A percentile compares a stretch with the other conserved stretches of the same genome.
phyloP scores from a whole-genome alignment of 768 basidiomycete species.

The Trametes coccinea region DNA sequence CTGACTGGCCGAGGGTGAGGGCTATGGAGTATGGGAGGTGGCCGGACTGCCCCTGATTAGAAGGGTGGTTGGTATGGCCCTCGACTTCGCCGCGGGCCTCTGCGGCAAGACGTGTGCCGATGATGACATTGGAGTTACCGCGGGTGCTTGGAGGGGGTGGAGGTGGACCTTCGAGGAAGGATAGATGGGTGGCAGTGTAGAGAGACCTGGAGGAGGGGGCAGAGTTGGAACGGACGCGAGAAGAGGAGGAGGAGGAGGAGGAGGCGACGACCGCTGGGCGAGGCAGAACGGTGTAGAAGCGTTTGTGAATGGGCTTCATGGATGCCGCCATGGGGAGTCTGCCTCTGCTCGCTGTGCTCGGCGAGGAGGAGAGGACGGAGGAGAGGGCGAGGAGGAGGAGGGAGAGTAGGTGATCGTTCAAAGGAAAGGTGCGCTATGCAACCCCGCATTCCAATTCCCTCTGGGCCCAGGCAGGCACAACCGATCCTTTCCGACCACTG shows the following conservation, averaged over 20 bases:
- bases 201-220: slow-evolving; percentile 42
- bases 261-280: slow-evolving; percentile 33
- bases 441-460: no score
- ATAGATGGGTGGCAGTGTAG: slow-evolving; percentile 39
- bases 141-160: slow-evolving; percentile 44
- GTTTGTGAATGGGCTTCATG: slow-evolving; percentile 39
- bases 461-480: no score
- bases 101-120: slow-evolving; percentile 45
- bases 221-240: slow-evolving; percentile 48
- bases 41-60: slow-evolving; percentile 38
- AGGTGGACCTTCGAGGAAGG: slow-evolving; percentile 44
- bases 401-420: slow-evolving; percentile 10
- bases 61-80: slow-evolving; percentile 31
- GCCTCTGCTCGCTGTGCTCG: not conserved
- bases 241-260: slow-evolving; percentile 31
- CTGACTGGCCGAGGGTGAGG: slow-evolving; percentile 44
- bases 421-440: not conserved
- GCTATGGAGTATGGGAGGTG: slow-evolving; percentile 43
- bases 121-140: slow-evolving; percentile 39
- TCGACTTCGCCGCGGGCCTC: slow-evolving; percentile 50
- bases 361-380: slow-evolving; percentile 1
- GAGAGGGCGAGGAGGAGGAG: not conserved
- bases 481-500: slow-evolving; percentile 9
- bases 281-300: slow-evolving; percentile 47
- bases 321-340: not conserved